Base-by-base conservation (phyloP, 352 stramenopile species). In the Blastocystis hominis region DNA sequence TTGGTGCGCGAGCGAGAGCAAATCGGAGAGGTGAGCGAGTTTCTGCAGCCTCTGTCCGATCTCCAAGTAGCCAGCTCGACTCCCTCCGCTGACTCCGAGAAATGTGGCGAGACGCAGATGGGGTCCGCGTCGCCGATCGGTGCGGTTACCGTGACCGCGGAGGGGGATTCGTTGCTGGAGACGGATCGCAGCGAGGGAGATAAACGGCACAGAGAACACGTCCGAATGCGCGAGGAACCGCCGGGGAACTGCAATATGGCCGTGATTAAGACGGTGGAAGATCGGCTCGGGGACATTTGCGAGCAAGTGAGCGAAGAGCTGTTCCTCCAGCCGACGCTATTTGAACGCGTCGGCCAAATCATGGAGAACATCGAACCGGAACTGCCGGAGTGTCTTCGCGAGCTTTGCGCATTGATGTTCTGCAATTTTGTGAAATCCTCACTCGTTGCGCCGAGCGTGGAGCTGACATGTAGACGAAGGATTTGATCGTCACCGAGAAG, bases 71-170 rank as follows among this genome's bases (percentile, higher is more conserved):
- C 9, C 13, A 50, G 17, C 3, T 0, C 13, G 7, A 30, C 24
- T 30, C 24, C 24, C 24, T 38, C 3, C 30, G 47, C 1, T 5
- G 62, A 47, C 68, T 15, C 17, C 20, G 10, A 84, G 72, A 84
- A 61, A 34, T 20, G 68, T n/a, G 68, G 72, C 42, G 44, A 24
- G 38, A 30, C 38, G 15, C 72, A 84, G 34, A 84, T 84, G 72
- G 55, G 20, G 30, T 56, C 44, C 38, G 53, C 20, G 66, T 56
- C 7, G 20, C 24, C 44, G 30, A 55, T 47, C 17, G 34, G 13
- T 17, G 9, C n/a, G 20, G 40, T 77, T 24, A 77, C 9, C 0
- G 34, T n/a, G 10, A 53, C 9, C 3, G 46, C 13, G 42, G 15
- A n/a, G 46, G 46, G 30, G 40, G 50, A 54, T 3, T 56, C 10